Conservation (phyloP, 2,329 filamentous ascomycete genomes). For the Phialemonium atrogriseum region DNA sequence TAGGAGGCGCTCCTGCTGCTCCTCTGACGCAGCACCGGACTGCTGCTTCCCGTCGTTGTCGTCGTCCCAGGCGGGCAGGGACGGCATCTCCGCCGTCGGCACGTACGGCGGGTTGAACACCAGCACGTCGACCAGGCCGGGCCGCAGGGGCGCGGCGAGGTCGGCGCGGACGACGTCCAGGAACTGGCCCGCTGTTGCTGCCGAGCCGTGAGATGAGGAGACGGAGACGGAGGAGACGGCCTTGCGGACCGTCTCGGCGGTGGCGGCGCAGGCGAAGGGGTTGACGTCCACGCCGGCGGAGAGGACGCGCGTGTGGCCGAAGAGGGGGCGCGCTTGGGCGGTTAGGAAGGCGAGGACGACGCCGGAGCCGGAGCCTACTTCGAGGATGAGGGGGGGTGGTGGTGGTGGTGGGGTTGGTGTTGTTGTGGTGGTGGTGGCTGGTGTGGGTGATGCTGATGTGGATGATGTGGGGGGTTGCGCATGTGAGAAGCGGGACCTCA, state of each 20-base stretch:
- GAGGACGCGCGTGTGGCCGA: constrained; percentile 63
- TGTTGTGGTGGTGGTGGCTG: constrained; percentile 19
- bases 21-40: constrained; percentile 57
- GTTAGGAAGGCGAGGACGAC: constrained; percentile 85
- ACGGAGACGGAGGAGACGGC: constrained; percentile 26
- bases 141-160: constrained; percentile 53
- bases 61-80: constrained; percentile 26
- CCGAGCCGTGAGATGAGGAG: constrained; percentile 14
- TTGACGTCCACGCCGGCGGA: constrained; percentile 81
- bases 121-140: constrained; percentile 64
- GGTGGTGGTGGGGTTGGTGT: constrained; percentile 14
- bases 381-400: constrained; percentile 59
- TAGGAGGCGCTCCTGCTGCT: constrained; percentile 76
- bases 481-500: constrained; percentile 51
- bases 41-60: constrained; percentile 18
- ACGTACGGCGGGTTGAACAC: constrained; percentile 98
- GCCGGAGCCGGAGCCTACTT: constrained; percentile 86
- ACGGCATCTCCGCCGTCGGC: constrained; percentile 68
- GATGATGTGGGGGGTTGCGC: constrained; percentile 6
- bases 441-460: constrained; percentile 32
- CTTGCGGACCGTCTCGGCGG: constrained; percentile 56
- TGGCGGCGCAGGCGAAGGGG: constrained; percentile 70
- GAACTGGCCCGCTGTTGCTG: constrained; percentile 36
- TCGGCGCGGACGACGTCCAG: constrained; percentile 64
- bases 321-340: constrained; percentile 63